Conservation (phyloP, 352 stramenopile species). For the Peronospora farinosa region DNA sequence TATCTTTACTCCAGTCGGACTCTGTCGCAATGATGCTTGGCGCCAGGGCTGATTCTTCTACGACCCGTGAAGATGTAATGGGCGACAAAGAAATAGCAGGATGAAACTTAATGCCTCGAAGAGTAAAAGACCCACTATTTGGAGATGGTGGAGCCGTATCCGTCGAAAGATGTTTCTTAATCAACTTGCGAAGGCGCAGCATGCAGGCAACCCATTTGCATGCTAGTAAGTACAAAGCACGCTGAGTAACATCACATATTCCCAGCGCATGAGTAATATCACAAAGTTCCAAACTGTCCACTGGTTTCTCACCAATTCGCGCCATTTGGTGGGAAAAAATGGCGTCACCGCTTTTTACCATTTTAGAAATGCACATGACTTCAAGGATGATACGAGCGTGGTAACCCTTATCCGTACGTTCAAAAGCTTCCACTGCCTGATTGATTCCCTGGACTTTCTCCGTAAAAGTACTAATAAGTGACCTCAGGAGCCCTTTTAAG, state of each 20-base stretch:
- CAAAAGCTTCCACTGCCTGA: conserved; percentile 52
- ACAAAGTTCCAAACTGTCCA: conserved; percentile 30
- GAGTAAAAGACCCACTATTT: conserved; percentile 40
- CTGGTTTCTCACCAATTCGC: conserved; percentile 26
- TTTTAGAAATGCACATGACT: conserved; percentile 53
- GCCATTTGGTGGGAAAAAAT: conserved; percentile 38
- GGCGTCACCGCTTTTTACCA: conserved; percentile 33
- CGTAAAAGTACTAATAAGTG: conserved; percentile 45
- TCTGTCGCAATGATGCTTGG: conserved; percentile 40
- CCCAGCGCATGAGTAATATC: conserved; percentile 33
- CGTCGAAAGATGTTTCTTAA: conserved; percentile 53
- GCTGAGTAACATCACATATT: conserved; percentile 27
- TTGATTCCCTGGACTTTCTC: conserved; percentile 61
- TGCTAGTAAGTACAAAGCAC: conserved; percentile 52
- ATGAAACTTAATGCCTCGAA: conserved; percentile 49
- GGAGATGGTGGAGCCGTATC: conserved; percentile 23
- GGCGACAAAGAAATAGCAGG: conserved; percentile 41
- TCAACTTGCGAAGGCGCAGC: conserved; percentile 62
- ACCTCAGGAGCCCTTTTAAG: conserved; percentile 37
- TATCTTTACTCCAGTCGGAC: conserved; percentile 26
- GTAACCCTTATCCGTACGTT: conserved; percentile 43
- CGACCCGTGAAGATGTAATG: conserved; percentile 36
- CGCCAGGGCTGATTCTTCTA: conserved; percentile 27
- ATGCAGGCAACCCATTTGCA: conserved; percentile 74
- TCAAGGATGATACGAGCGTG: conserved; percentile 60